Percentiles rank a stretch among this genome's conserved stretches.
phyloP scores from a whole-genome alignment of 176 grass and related monocot species.

The Rhipidocladum racemiflorum region DNA sequence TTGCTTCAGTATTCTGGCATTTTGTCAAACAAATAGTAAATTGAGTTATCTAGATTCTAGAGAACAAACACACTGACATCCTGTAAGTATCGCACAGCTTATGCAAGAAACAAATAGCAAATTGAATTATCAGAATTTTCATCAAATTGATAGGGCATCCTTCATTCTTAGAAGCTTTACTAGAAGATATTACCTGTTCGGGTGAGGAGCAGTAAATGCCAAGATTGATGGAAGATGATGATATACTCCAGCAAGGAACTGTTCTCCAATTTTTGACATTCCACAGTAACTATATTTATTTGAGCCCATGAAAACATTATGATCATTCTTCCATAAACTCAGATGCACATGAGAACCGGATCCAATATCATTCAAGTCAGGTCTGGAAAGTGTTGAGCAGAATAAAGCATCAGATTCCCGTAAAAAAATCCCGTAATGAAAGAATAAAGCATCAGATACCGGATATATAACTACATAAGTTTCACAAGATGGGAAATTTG shows the following conservation, averaged over 20 bases:
- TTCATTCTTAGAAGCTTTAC: neutral
- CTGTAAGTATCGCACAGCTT: neutral
- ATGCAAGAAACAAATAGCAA: neutral
- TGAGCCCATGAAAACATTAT: conserved; percentile 91
- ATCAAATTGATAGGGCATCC: neutral
- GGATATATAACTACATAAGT: conserved; percentile 3
- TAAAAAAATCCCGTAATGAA: too few species aligned
- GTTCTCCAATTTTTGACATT: conserved; percentile 80
- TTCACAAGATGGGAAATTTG: neutral
- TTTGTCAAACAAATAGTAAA: neutral
- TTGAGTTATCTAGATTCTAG: neutral
- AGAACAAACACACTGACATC: neutral
- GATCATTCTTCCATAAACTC: conserved; percentile 79
- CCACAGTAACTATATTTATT: conserved; percentile 55
- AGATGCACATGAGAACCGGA: conserved; percentile 96
- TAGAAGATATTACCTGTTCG: conserved; percentile 67
- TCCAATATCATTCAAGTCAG: conserved; percentile 79
- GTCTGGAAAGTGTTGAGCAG: conserved; percentile 45
- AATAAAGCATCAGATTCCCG: conserved; percentile 19
- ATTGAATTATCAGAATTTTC: conserved; percentile 1
- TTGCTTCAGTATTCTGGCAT: neutral
- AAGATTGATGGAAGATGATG: conserved; percentile 87
- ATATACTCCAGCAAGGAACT: conserved; percentile 88
- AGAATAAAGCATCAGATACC: conserved; percentile 28
- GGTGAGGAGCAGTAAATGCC: conserved; percentile 83